phyloP scores from a whole-genome alignment of 768 basidiomycete species.

The Rhodotorula babjevae region DNA sequence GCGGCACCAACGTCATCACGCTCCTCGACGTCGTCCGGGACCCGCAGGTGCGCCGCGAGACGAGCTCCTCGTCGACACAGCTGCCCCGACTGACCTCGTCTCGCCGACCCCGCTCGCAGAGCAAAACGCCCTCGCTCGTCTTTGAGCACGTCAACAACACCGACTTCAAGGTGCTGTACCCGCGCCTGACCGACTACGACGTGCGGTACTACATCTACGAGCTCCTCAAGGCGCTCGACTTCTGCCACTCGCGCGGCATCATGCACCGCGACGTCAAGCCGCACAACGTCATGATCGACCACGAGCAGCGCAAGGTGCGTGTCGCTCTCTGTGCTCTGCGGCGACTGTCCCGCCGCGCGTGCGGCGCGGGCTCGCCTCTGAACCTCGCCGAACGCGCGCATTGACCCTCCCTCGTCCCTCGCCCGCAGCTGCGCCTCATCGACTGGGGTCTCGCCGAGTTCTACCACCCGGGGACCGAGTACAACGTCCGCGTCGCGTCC shows the following conservation, averaged over 20 bases:
- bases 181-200: conserved; percentile 38
- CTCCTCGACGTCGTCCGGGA: conserved; percentile 38
- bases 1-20: conserved; percentile 38
- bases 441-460: conserved; percentile 42
- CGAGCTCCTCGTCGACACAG: too few species aligned
- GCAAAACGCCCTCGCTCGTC: conserved; percentile 37
- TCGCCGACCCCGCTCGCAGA: conserved; percentile 2
- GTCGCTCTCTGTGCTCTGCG: too few species aligned
- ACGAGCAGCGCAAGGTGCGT: conserved; percentile 6
- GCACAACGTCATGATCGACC: conserved; percentile 40
- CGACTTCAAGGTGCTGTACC: conserved; percentile 40
- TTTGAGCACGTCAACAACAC: conserved; percentile 41
- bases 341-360: too few species aligned
- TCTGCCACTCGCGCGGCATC: conserved; percentile 40
- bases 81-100: neutral
- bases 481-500: conserved; percentile 39
- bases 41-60: conserved; percentile 36
- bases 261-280: conserved; percentile 43
- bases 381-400: too few species aligned
- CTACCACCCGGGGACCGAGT: conserved; percentile 33
- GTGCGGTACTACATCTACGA: conserved; percentile 38
- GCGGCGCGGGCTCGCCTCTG: too few species aligned
- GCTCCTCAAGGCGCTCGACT: conserved; percentile 41
- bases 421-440: conserved; percentile 32
- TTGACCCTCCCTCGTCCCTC: too few species aligned